A percentile compares a stretch with the other conserved stretches of the same genome.
phyloP scores from a whole-genome alignment of 129 eudicot genomes.

The Artemisia argyi region DNA sequence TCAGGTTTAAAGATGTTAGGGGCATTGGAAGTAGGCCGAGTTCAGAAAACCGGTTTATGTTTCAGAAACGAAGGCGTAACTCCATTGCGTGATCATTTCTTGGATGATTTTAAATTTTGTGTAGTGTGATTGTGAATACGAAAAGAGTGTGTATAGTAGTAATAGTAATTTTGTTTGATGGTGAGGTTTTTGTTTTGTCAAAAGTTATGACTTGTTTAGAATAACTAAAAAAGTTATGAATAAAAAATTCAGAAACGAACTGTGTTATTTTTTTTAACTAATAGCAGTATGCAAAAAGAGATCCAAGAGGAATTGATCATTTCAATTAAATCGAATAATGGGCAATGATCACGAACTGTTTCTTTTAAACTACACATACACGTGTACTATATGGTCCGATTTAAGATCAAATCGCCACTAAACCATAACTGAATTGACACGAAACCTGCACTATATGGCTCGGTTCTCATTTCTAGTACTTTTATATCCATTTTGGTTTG shows the following conservation, averaged over 20 bases:
- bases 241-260: neutral
- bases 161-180: slow-evolving; percentile 32
- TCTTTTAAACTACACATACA: too few relatives aligned
- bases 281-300: too few relatives aligned
- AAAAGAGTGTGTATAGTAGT: slow-evolving; percentile 35
- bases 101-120: neutral
- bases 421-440: too few relatives aligned
- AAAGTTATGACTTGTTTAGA: slow-evolving; percentile 20
- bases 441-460: too few relatives aligned
- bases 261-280: neutral
- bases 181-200: slow-evolving; percentile 30
- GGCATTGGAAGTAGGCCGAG: slow-evolving; percentile 41
- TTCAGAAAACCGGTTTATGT: slow-evolving; percentile 65
- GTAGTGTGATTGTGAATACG: slow-evolving; percentile 41
- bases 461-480: too few relatives aligned
- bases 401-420: too few relatives aligned
- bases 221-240: neutral
- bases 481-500: too few relatives aligned
- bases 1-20: slow-evolving; percentile 52
- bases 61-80: slow-evolving; percentile 71
- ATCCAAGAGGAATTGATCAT: too few relatives aligned
- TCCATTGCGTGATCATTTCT: slow-evolving; percentile 56
- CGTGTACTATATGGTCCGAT: too few relatives aligned
- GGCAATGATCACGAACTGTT: too few relatives aligned
- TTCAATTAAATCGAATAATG: too few relatives aligned